These are phyloP conservation scores for Lentithecium fluviatile DNA, from an alignment of 495 filamentous ascomycete genomes.

Conservation along the genomic window DNA sequence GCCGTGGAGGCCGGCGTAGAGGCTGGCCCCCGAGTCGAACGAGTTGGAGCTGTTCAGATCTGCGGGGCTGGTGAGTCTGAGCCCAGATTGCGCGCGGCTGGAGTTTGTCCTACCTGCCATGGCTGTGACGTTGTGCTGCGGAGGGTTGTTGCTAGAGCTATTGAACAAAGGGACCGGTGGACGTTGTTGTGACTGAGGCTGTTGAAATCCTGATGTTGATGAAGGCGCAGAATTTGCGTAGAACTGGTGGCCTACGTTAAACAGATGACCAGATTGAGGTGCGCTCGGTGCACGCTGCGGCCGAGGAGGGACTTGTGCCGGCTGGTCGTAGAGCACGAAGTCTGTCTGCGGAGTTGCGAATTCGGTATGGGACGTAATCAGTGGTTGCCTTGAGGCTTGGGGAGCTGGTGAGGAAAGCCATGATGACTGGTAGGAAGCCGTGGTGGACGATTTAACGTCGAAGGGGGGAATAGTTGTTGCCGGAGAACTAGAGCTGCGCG, in stretches of 20 bases:
- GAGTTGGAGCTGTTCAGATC: constrained; percentile 35
- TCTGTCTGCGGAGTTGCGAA: constrained; percentile 45
- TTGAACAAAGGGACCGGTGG: constrained; percentile 56
- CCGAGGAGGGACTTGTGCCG: constrained; percentile 35
- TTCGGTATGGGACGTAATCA: constrained; percentile 43
- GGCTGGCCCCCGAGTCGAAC: constrained; percentile 33
- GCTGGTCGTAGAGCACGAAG: constrained; percentile 46
- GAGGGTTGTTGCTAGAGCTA: constrained; percentile 40
- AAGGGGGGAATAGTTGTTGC: constrained; percentile 49
- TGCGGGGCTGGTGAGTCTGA: constrained; percentile 24
- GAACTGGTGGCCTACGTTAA: constrained; percentile 38
- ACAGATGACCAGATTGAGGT: constrained; percentile 43
- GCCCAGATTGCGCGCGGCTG: not conserved
- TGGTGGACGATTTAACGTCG: constrained; percentile 62
- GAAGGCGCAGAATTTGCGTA: constrained; percentile 42
- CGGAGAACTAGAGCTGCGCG: constrained; percentile 55
- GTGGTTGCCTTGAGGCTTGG: constrained; percentile 44
- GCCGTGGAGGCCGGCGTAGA: constrained; percentile 17
- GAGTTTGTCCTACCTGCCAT: constrained; percentile 37
- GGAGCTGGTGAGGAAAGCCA: constrained; percentile 61
- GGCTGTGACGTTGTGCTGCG: constrained; percentile 7
- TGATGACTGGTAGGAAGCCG: constrained; percentile 62
- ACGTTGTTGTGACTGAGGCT: constrained; percentile 41
- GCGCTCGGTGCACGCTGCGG: constrained; percentile 40
- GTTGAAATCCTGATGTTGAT: constrained; percentile 37